These are phyloP conservation scores for Fistulifera solaris DNA, from an alignment of 108 stramenopile genomes.

Conservation along the genomic window DNA sequence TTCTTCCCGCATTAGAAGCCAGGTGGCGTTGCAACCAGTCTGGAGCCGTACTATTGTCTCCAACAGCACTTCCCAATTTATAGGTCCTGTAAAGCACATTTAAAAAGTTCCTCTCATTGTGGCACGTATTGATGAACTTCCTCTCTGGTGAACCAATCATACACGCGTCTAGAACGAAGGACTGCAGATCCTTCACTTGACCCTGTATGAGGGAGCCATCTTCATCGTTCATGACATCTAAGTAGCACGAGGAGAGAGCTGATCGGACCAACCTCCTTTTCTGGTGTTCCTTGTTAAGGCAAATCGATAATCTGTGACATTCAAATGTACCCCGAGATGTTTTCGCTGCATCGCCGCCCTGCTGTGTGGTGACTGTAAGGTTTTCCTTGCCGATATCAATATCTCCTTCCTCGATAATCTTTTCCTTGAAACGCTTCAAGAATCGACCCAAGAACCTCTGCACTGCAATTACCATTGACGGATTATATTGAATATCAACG, in stretches of 20 bases:
- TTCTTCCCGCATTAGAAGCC: not conserved
- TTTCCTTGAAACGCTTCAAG: slow-evolving; percentile 23
- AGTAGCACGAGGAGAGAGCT: not conserved
- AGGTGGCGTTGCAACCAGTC: slow-evolving; percentile 7
- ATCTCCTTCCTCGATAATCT: slow-evolving; percentile 2
- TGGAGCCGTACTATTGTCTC: not conserved
- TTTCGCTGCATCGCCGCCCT: not conserved
- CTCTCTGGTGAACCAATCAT: not conserved
- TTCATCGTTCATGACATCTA: slow-evolving; percentile 34
- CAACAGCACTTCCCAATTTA: not conserved
- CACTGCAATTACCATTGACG: slow-evolving; percentile 60
- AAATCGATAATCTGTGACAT: slow-evolving; percentile 17
- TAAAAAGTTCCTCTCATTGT: not conserved
- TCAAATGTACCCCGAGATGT: not conserved
- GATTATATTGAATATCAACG: slow-evolving; percentile 58
- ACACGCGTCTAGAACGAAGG: not conserved
- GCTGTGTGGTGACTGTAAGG: not conserved
- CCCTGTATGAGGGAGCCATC: slow-evolving; percentile 22
- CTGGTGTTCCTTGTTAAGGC: slow-evolving; percentile 72
- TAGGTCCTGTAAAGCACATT: not conserved
- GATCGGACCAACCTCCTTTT: slow-evolving; percentile 39
- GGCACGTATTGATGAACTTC: not conserved
- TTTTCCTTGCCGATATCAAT: slow-evolving; percentile 5
- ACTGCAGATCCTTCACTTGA: not conserved
- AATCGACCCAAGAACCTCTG: slow-evolving; percentile 64